Evolutionary conservation across 495 filamentous ascomycete genomes (phyloP).

Genomic region (Aspergillus homomorphus): DNA sequence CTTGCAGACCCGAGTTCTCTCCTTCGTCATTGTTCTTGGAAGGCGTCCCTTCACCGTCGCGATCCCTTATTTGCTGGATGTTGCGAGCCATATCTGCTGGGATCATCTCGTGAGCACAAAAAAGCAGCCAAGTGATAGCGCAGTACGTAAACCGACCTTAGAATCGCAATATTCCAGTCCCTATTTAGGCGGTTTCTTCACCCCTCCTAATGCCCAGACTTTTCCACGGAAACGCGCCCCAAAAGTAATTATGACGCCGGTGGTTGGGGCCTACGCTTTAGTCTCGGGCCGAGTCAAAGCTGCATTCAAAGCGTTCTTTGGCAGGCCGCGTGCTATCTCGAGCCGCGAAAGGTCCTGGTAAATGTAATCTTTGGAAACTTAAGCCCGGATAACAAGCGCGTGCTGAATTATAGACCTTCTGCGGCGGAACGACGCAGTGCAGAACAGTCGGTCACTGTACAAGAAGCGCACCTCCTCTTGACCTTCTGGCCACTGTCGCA

Average conservation of each 20-base stretch:
- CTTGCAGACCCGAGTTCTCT: constrained; percentile 47
- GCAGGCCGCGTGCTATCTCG: not conserved
- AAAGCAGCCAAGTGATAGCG: not conserved
- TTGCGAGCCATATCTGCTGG: not conserved
- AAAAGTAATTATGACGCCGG: not conserved
- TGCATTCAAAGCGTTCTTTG: not conserved
- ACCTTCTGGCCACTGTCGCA: no score
- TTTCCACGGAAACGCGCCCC: not conserved
- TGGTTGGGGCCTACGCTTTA: not conserved
- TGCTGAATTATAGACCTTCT: not conserved
- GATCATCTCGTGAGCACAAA: not conserved
- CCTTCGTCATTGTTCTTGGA: not conserved
- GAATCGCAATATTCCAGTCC: not conserved
- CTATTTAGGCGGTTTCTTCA: not conserved
- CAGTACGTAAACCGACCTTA: not conserved
- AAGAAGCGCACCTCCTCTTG: not conserved
- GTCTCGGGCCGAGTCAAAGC: not conserved
- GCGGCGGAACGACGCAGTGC: not conserved
- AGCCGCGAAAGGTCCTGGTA: no score
- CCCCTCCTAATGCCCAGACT: not conserved
- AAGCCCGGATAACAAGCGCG: not conserved
- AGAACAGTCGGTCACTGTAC: not conserved
- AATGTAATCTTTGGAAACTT: not conserved
- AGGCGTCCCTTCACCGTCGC: not conserved
- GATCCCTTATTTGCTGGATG: not conserved